phyloP scores from a whole-genome alignment of 176 grass and related monocot genomes.

The Poa annua region DNA sequence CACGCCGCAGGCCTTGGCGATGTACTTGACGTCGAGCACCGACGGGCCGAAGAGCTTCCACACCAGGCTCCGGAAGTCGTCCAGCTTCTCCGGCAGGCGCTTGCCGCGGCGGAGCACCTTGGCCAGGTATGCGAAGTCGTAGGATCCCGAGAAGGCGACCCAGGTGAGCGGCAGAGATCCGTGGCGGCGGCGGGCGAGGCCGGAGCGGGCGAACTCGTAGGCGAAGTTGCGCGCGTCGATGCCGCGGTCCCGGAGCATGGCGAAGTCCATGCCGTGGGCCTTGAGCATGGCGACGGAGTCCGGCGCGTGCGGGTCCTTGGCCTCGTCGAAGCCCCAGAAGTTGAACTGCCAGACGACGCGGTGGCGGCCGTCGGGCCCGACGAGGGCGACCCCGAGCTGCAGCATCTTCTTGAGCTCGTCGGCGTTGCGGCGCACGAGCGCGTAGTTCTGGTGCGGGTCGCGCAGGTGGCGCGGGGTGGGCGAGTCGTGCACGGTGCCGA shows the following conservation, averaged over 20 bases:
- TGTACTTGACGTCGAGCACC: conserved; percentile 49
- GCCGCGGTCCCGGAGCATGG: not conserved
- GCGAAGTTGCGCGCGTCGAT: conserved; percentile 10
- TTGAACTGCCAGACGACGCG: conserved; percentile 57
- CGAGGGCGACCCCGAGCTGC: conserved; percentile 45
- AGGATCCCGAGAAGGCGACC: conserved; percentile 43
- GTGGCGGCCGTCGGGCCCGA: not conserved
- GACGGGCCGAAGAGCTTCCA: not conserved
- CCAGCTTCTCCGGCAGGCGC: conserved; percentile 32
- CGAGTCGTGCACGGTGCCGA: conserved; percentile 37
- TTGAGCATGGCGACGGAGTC: conserved; percentile 43
- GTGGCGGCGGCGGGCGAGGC: not conserved
- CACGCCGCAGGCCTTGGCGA: conserved; percentile 34
- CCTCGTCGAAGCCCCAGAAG: conserved; percentile 42
- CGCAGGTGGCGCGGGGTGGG: conserved; percentile 31
- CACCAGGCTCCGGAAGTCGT: conserved; percentile 32
- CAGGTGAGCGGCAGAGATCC: not conserved
- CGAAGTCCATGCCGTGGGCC: conserved; percentile 46
- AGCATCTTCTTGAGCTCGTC: conserved; percentile 44
- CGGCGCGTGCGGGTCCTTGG: conserved; percentile 19
- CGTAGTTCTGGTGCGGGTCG: conserved; percentile 34
- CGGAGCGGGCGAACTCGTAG: conserved; percentile 17
- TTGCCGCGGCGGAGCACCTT: conserved; percentile 25
- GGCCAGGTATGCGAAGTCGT: conserved; percentile 54
- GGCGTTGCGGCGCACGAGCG: conserved; percentile 40